phyloP scores from a whole-genome alignment of 2,329 filamentous ascomycete genomes.

The Colletotrichum sojae region DNA sequence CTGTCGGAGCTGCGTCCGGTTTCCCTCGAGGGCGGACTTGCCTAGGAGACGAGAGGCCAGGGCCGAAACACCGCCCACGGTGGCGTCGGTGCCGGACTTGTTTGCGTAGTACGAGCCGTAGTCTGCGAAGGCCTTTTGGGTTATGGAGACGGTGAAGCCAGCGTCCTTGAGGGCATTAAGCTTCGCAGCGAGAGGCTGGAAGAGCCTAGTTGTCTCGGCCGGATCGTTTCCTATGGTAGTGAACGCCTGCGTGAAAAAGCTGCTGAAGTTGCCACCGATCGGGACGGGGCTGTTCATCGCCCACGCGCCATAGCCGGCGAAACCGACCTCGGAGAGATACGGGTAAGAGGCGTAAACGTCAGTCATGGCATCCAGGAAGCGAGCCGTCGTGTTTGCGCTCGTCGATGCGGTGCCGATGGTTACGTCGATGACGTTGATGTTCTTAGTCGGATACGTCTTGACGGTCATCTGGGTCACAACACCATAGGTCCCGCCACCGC shows the following conservation, averaged over 20 bases:
- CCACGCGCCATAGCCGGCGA: slow-evolving; percentile 34
- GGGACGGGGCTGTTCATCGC: slow-evolving; percentile 13
- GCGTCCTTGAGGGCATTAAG: neutral
- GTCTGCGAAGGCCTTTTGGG: slow-evolving; percentile 11
- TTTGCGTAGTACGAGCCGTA: slow-evolving; percentile 18
- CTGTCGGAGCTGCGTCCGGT: neutral
- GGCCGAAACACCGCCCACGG: slow-evolving; percentile 4
- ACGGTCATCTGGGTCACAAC: slow-evolving; percentile 47
- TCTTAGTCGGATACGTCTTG: slow-evolving; percentile 45
- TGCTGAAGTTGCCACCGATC: slow-evolving; percentile 21
- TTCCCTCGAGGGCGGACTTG: slow-evolving; percentile 5
- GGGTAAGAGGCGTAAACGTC: slow-evolving; percentile 9
- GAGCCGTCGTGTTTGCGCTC: slow-evolving; percentile 30
- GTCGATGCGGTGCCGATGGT: slow-evolving; percentile 49
- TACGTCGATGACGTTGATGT: slow-evolving; percentile 59
- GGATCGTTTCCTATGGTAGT: slow-evolving; percentile 12
- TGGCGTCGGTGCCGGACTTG: neutral
- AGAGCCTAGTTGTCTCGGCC: neutral
- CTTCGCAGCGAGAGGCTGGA: slow-evolving; percentile 10
- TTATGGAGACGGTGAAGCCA: slow-evolving; percentile 9
- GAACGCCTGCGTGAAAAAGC: slow-evolving; percentile 12
- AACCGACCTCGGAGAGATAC: slow-evolving; percentile 24
- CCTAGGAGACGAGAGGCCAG: slow-evolving; percentile 14
- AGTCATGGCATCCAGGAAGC: slow-evolving; percentile 18
- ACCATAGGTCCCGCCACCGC: slow-evolving; percentile 49